Base-by-base conservation (phyloP, 2,329 filamentous ascomycete genomes). In the Penicillium glabrum region DNA sequence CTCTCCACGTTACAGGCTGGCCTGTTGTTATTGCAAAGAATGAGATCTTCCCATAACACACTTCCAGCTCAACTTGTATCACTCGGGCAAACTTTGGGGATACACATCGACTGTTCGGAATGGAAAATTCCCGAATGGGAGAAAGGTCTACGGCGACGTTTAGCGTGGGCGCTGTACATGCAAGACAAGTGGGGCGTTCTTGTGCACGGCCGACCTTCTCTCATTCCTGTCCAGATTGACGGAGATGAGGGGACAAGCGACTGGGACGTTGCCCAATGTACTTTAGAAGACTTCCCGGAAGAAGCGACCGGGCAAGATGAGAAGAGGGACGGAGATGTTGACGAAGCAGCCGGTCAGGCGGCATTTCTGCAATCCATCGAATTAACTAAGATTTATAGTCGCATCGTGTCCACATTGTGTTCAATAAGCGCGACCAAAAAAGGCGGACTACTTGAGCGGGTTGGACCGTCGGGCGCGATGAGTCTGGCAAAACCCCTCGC, bases 91-190 rank as follows among this genome's bases (percentile, higher is more conserved):
- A 37, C 35, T 3, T 19, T 37, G 16, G 35, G 35, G 1, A 37
- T 37, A 3, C 35, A 37, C 4, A 19, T n/a, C n/a, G 35, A 37
- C 9, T 37, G 35, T 19, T 19, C 16, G 5, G 35, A 19, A 2
- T 37, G 35, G 35, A 37, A 10, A 37, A 37, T 37, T 1, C 35
- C 35, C 2, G 35, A 33, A 65, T 88, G 85, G 85, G 86, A 89
- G 64, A 80, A 83, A 53, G 83, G 85, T 0, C 73, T 88, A 19
- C 76, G 86, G 14, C 83, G 84, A 63, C 75, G 86, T 14, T 72
- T 89, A 0, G 85, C 83, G 0, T 89, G 86, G 86, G 85, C 82
- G 2, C 70, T 87, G 0, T 88, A 82, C 60, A 85, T 87, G 78
- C 86, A 88, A 66, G 86, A 89, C 60, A 85, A 58, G 26, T 64